Evolutionary conservation across 495 filamentous ascomycete genomes (phyloP), one percentile per base, ranked within the genome.

Genomic region (Aspergillus saccharolyticus): DNA sequence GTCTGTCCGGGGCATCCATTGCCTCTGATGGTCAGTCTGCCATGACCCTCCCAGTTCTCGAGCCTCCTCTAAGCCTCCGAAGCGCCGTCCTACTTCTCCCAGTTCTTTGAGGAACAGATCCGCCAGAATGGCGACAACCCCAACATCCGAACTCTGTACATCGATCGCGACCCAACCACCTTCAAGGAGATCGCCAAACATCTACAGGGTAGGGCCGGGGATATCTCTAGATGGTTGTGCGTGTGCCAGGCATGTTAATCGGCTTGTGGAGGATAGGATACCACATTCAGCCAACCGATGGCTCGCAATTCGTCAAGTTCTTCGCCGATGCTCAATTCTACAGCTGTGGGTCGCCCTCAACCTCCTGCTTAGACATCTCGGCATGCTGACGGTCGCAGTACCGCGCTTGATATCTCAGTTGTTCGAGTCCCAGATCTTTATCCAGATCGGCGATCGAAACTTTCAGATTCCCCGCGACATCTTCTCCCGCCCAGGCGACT

Each of bases 251-350:
- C 15, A 44, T 28, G 24, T 19, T 56, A n/a, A 64, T 20, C 1
- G 12, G 47, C 21, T n/a, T 20, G 5, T 6, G 14, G 49, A 16
- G 53, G 16, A 10, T 48, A 86, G 84, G 93, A 14, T 98, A 98
- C 72, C 86, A 96, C 71, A 80, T 96, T 57, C 76, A 78, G 30
- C 94, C 93, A n/a, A 79, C 81, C 54, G 88, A 96, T 74, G 86
- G 88, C 44, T 78, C 83, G 21, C 87, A 96, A 69, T 96, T 89
- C 66, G 94, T 97, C 62, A 89, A 86, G 48, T 79, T 97, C 44
- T 97, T 96, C 71, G 90, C 93, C 30, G 93, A 98, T 67, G 89
- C 93, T 4, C 94, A 97, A 67, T 98, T 97, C 74, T 98, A 97
- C 73, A 89, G 80, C 67, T 78, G 89, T 91, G 72, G 66, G 83